These are phyloP conservation scores for Metarhizium humberi DNA, from an alignment of 2,329 filamentous ascomycete genomes.

Conservation along the genomic window DNA sequence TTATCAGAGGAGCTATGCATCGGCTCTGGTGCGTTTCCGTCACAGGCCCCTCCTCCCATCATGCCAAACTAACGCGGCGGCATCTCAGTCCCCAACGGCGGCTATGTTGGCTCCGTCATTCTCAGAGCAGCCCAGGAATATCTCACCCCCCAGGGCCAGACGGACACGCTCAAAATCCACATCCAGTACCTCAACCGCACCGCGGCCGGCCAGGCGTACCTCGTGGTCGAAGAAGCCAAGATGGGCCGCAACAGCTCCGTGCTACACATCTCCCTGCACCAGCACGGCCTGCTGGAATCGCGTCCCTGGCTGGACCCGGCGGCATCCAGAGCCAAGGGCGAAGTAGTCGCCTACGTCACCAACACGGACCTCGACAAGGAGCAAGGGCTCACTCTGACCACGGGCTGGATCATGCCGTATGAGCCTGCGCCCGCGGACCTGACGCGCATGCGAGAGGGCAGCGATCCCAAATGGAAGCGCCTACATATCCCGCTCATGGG, in stretches of 20 bases:
- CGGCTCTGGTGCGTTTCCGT: neutral
- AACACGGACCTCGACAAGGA: conserved; percentile 23
- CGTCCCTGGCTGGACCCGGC: conserved; percentile 21
- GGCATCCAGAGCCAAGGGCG: conserved; percentile 17
- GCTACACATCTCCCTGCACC: conserved; percentile 32
- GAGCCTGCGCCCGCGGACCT: conserved; percentile 16
- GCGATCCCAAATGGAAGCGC: conserved; percentile 21
- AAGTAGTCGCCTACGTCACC: conserved; percentile 30
- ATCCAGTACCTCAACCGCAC: conserved; percentile 33
- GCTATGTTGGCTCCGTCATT: conserved; percentile 33
- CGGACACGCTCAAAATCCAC: conserved; percentile 28
- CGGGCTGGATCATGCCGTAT: conserved; percentile 14
- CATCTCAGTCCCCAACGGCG: conserved; percentile 33
- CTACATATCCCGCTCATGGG: conserved; percentile 10
- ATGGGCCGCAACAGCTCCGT: conserved; percentile 31
- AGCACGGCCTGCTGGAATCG: conserved; percentile 22
- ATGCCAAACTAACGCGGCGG: neutral
- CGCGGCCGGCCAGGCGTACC: conserved; percentile 23
- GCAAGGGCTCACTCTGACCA: conserved; percentile 20
- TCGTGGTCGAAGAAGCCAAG: conserved; percentile 32
- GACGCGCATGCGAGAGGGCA: conserved; percentile 10
- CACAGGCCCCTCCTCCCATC: neutral
- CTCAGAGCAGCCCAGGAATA: conserved; percentile 25
- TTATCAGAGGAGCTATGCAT: neutral
- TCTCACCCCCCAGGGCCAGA: conserved; percentile 22